phyloP scores from a whole-genome alignment of 176 grass and related monocot species.

The Eleusine coracana region DNA sequence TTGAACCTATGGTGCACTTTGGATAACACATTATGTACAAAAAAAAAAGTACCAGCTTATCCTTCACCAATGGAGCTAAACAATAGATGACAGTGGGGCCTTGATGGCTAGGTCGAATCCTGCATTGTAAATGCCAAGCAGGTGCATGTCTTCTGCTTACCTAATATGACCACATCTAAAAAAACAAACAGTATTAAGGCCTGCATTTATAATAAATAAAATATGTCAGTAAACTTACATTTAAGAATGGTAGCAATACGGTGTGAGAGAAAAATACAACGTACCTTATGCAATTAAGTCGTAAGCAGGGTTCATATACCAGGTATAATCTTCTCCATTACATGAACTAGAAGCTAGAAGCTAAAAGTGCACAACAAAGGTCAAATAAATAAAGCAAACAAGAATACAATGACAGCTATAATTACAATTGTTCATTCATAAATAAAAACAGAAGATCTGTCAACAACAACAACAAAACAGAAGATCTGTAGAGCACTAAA shows the following conservation, averaged over 20 bases:
- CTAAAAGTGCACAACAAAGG: too few species aligned
- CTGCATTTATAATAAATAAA: conserved; percentile 5
- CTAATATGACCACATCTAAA: conserved; percentile 3
- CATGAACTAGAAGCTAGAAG: too few species aligned
- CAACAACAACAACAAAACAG: too few species aligned
- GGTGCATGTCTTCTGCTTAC: conserved; percentile 30
- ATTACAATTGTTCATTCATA: too few species aligned
- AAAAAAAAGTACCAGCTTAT: too few species aligned
- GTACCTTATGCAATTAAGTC: not conserved
- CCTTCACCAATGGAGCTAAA: not conserved
- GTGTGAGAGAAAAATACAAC: not conserved
- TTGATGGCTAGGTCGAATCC: not conserved
- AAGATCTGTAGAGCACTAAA: too few species aligned
- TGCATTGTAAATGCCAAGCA: conserved; percentile 33
- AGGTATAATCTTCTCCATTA: too few species aligned
- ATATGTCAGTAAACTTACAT: conserved; percentile 9
- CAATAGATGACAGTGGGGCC: conserved; percentile 8
- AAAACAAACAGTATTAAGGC: not conserved
- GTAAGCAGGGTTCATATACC: not conserved
- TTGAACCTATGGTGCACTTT: not conserved
- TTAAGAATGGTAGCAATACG: not conserved
- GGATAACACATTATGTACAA: too few species aligned
- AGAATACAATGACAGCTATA: too few species aligned
- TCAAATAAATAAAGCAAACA: too few species aligned
- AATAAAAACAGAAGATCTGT: too few species aligned